phyloP scores from a whole-genome alignment of 169 alveolate species.

The Plasmodium fragile region DNA sequence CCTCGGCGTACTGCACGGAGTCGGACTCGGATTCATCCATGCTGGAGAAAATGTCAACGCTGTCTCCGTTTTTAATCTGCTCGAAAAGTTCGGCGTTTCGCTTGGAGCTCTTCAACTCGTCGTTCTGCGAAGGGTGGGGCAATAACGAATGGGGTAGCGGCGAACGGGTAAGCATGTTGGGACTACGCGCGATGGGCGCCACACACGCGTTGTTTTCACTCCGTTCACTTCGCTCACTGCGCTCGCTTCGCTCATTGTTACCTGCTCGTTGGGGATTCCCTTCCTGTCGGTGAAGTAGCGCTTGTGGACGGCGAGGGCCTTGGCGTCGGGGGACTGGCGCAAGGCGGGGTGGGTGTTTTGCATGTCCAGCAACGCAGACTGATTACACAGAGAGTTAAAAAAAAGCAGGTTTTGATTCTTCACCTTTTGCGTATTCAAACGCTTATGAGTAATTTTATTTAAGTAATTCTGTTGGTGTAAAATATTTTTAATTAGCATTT shows the following conservation, averaged over 20 bases:
- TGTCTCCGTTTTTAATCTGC: slow-evolving; percentile 63
- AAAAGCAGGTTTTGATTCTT: slow-evolving; percentile 40
- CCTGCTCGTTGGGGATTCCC: slow-evolving; percentile 63
- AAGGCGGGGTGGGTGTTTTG: slow-evolving; percentile 13
- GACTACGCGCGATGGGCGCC: neutral
- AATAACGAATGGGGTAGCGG: neutral
- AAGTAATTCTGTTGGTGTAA: slow-evolving; percentile 65
- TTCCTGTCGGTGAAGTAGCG: slow-evolving; percentile 38
- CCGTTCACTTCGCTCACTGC: too few relatives aligned
- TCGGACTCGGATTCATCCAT: slow-evolving; percentile 21
- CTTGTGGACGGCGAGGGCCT: neutral
- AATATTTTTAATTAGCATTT: slow-evolving; percentile 41
- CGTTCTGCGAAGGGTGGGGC: neutral
- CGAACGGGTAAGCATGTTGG: neutral
- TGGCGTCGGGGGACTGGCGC: neutral
- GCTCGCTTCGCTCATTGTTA: neutral
- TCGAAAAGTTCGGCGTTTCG: slow-evolving; percentile 20
- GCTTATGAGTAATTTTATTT: slow-evolving; percentile 38
- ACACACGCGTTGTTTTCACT: neutral
- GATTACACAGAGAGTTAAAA: slow-evolving; percentile 31
- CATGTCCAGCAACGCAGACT: slow-evolving; percentile 39
- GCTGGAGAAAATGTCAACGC: slow-evolving; percentile 64
- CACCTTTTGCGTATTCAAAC: slow-evolving; percentile 41
- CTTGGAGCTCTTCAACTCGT: slow-evolving; percentile 22
- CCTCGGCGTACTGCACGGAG: slow-evolving; percentile 4